Base-by-base conservation (phyloP, 2,329 filamentous ascomycete species). In the Sporothrix brasiliensis region DNA sequence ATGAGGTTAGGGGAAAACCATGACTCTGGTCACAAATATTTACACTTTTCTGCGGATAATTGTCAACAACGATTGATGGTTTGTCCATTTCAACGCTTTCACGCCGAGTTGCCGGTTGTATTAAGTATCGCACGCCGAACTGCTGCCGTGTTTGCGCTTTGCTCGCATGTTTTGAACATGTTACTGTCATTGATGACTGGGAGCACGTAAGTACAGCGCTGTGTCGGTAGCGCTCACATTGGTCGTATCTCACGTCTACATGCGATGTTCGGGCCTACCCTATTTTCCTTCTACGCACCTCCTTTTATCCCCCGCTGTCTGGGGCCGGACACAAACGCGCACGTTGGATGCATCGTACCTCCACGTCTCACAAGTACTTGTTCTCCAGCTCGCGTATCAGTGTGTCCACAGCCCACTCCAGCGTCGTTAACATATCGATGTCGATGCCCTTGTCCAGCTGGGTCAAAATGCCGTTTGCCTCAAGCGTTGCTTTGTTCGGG, bases 1-100 rank as follows among this genome's bases (percentile, higher is more conserved):
- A 83, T 97, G 92, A 94, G 87, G 92, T 90, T 70, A 91, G 88
- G 89, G 91, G 91, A 89, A 88, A 94, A 94, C 91, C 92, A 94
- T 94, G 88, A 86, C 84, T 74, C 39, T 81, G 84, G 85, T 88
- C 88, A 92, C 88, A 92, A 90, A 71, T 72, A 53, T 71, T 69
- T 24, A 19, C 7, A 24, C 2, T 47, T 39, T 27, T 27, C 6
- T 58, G 53, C n/a, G 58, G n/a, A 11, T 47, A 27, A 24, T 44
- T 50, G 19, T n/a, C 49, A 21, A n/a, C 19, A n/a, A 50, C 19
- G 49, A 16, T 21, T 16, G 19, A 19, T 19, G 49, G 21, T 50
- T 50, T 6, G 49, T 10, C 49, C 6, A n/a, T 19, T n/a, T n/a
- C 49, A 50, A 2, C 9, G 9, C 16, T 16, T 7, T 19, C 19